phyloP scores from a whole-genome alignment of 805 yeast species.

The Kazachstania psychrophila region DNA sequence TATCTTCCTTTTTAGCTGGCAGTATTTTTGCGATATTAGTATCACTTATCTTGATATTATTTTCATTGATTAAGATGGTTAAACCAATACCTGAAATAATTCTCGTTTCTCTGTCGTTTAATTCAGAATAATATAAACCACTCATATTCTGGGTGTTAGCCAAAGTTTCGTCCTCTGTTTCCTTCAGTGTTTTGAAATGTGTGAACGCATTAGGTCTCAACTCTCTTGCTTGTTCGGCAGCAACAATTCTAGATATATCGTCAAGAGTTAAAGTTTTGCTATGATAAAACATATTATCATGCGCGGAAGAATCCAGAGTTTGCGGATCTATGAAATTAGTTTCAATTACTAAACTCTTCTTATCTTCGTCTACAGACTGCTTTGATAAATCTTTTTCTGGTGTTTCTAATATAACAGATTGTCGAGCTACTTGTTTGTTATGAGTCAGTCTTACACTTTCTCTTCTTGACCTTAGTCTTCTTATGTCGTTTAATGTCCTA shows the following conservation, averaged over 20 bases:
- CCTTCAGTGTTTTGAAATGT: conserved; percentile 47
- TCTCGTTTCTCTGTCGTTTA: conserved; percentile 34
- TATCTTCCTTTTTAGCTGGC: conserved; percentile 2
- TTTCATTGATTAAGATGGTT: conserved; percentile 26
- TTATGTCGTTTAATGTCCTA: conserved; percentile 65
- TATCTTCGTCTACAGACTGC: conserved; percentile 2
- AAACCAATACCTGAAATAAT: conserved; percentile 48
- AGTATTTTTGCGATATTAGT: background rate
- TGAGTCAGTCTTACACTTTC: conserved; percentile 44
- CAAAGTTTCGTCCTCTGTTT: conserved; percentile 20
- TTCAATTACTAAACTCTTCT: conserved; percentile 22
- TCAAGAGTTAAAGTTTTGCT: conserved; percentile 85
- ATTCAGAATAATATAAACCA: conserved; percentile 52
- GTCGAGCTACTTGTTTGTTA: conserved; percentile 52
- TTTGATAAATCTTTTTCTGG: conserved; percentile 23
- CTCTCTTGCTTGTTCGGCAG: conserved; percentile 92
- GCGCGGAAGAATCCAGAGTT: background rate
- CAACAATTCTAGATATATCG: conserved; percentile 94
- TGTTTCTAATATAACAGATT: conserved; percentile 56
- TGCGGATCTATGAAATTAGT: background rate
- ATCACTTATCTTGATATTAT: conserved; percentile 10
- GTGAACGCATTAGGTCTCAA: conserved; percentile 87
- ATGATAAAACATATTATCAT: conserved; percentile 46
- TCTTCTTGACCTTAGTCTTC: conserved; percentile 63
- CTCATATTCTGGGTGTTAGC: conserved; percentile 16